Percentiles rank a stretch among this genome's conserved stretches.
phyloP scores from a whole-genome alignment of 192 early-diverging fungal species.

The Podila epigama region DNA sequence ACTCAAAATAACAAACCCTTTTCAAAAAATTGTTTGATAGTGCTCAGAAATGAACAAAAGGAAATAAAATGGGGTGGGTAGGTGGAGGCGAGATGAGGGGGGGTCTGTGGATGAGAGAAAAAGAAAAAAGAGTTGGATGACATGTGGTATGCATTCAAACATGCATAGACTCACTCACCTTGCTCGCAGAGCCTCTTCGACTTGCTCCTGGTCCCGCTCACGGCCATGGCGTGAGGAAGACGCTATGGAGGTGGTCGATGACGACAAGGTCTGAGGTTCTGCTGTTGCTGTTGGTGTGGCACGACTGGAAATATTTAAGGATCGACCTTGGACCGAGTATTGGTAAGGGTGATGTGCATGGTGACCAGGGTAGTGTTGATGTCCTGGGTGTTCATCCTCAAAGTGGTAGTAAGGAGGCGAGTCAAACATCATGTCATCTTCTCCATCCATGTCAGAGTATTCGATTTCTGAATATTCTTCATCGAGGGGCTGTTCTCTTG shows the following conservation, averaged over 20 bases:
- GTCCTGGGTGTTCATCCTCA: conserved; percentile 23
- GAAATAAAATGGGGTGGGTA: background rate
- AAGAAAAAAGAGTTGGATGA: background rate
- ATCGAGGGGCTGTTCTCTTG: conserved; percentile 35
- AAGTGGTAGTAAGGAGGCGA: conserved; percentile 39
- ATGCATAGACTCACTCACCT: conserved; percentile 29
- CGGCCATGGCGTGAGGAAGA: conserved; percentile 19
- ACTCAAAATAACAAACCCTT: too few species aligned
- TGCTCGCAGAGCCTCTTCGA: conserved; percentile 43
- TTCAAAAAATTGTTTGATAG: background rate
- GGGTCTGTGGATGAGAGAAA: background rate
- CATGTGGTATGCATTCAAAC: too few species aligned
- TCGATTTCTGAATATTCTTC: conserved; percentile 48
- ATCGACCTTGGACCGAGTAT: too few species aligned
- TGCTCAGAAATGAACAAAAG: background rate
- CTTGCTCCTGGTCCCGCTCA: conserved; percentile 43
- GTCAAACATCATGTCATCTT: conserved; percentile 49
- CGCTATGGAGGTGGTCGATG: conserved; percentile 14
- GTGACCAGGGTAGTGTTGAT: conserved; percentile 6
- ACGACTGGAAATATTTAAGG: background rate
- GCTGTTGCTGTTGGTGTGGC: conserved; percentile 13
- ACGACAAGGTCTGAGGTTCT: conserved; percentile 5
- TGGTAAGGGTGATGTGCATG: background rate
- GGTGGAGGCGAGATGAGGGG: background rate
- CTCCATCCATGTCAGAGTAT: conserved; percentile 48